Evolutionary conservation across 768 basidiomycete genomes (phyloP), one percentile per base, ranked within the genome.

Genomic region (Suillus cothurnatus): DNA sequence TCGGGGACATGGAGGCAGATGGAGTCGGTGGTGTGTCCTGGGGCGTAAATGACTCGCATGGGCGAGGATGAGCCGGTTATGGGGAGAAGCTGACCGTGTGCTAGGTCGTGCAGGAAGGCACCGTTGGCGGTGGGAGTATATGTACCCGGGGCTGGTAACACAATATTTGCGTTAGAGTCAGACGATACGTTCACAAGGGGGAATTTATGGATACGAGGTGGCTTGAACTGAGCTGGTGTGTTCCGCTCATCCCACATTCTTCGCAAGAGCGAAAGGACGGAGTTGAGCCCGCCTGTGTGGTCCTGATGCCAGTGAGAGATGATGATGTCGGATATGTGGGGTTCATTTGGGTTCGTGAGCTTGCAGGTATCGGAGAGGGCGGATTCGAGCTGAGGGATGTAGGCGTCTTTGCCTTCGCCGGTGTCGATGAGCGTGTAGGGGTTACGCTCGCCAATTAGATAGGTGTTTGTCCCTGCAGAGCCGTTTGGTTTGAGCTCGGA

Each of bases 291-390:
- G 8, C 85, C 85, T 67, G 89, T 81, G 69, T 99, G 97, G 77
- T 99, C 97, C 36, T 80, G 79, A 73, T 99, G 97, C 84, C 89
- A 89, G 76, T 99, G 97, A 0, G 95, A 94, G 63, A 99, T 81
- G 71, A 99, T 81, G 76, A 99, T 93, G 73, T 98, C 95, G 14
- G 93, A 93, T 58, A 98, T 78, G 58, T 88, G 84, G 9, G 87
- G 86, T 53, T 81, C 78, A 28, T 70, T 63, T 7, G 80, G 73
- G 61, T 84, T 75, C 45, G 71, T 65, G 12, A 78, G 71, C 62
- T 70, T 70, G 32, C 76, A 71, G 31, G 72, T 72, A 6, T 81
- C 79, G 52, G 76, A 73, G n/a, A 94, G 80, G 28, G 88, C 88
- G 17, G 82, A 79, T 66, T 86, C 81, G 47, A 97, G 88, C 57